These are phyloP conservation scores for Diospyros kaki DNA, from an alignment of 148 eudicot genomes.

Conservation along the genomic window DNA sequence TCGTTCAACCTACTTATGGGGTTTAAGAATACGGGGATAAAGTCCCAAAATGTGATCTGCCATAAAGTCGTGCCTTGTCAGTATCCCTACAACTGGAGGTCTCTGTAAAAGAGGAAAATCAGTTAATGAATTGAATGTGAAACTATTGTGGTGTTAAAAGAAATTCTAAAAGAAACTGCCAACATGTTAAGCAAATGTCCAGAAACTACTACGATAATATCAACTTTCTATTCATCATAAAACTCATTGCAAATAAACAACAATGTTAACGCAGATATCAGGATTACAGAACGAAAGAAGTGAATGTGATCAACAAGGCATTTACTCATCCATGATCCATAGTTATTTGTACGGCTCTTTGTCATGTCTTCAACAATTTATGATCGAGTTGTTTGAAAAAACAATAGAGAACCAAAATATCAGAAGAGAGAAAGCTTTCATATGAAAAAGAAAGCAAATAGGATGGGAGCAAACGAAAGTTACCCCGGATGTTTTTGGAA, in stretches of 20 bases:
- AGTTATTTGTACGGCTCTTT: no score
- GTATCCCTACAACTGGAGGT: conserved; percentile 60
- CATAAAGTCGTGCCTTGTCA: conserved; percentile 75
- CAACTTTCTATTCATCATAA: no score
- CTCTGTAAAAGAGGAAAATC: conserved; percentile 34
- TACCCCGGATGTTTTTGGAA: conserved; percentile 74
- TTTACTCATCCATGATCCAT: no score
- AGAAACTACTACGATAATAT: neutral
- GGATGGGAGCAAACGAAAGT: neutral
- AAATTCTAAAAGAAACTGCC: neutral
- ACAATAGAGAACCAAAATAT: neutral
- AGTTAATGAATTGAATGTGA: neutral
- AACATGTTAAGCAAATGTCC: neutral
- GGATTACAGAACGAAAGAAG: no score
- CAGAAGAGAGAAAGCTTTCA: no score
- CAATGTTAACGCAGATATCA: no score
- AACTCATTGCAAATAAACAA: no score
- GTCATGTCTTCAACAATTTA: neutral
- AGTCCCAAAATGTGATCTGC: conserved; percentile 63
- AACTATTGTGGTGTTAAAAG: neutral
- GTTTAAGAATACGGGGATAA: conserved; percentile 39
- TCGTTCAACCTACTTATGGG: conserved; percentile 28
- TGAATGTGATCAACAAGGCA: no score
- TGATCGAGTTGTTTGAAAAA: neutral
- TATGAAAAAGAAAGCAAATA: neutral